These are phyloP conservation scores for Lablab purpureus DNA, from an alignment of 306 rosid species.

Conservation along the genomic window DNA sequence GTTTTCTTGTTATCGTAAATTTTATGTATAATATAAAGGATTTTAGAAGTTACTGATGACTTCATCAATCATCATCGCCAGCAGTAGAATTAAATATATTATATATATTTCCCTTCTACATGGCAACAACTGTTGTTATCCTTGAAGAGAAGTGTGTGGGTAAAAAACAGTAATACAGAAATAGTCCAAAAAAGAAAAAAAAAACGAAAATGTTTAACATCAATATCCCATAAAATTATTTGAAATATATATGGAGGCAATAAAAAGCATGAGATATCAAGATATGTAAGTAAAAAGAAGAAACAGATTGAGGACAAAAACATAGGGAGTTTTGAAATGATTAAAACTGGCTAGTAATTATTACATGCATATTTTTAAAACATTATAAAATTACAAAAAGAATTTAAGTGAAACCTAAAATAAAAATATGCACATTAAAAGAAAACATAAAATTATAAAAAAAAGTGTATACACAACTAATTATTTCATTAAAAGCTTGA, in stretches of 20 bases:
- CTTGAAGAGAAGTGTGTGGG: conserved; percentile 3
- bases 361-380: neutral
- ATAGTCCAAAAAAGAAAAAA: neutral
- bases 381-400: neutral
- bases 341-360: neutral
- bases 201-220: neutral
- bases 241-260: neutral
- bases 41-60: conserved; percentile 29
- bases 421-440: neutral
- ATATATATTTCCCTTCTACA: conserved; percentile 3
- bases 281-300: neutral
- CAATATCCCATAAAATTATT: no score
- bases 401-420: neutral
- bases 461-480: neutral
- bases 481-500: neutral
- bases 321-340: neutral
- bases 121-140: conserved; percentile 43
- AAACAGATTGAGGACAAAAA: neutral
- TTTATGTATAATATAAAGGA: conserved; percentile 28
- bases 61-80: conserved; percentile 18
- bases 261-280: neutral
- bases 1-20: conserved; percentile 22
- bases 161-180: neutral
- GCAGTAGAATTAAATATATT: neutral
- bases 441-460: neutral